Conservation (phyloP, 1,284 basidiomycete species). For the Schizophyllum commune region DNA sequence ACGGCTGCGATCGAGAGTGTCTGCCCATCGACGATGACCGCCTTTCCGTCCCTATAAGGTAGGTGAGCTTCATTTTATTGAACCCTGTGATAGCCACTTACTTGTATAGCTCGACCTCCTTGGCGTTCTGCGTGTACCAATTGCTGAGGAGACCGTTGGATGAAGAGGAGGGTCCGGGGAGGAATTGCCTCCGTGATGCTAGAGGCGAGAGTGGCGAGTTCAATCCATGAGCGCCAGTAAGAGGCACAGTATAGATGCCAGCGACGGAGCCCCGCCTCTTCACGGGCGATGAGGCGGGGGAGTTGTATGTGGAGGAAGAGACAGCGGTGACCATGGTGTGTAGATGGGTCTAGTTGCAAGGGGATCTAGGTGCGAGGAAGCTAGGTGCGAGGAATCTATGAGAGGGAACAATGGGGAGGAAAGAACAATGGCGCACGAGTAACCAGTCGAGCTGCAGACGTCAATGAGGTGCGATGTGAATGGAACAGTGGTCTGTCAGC, state of each 20-base stretch:
- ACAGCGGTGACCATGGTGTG: neutral
- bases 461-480: too few relatives aligned
- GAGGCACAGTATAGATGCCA: neutral
- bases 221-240: neutral
- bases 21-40: slow-evolving; percentile 62
- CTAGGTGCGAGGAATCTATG: too few relatives aligned
- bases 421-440: too few relatives aligned
- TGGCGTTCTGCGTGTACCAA: neutral
- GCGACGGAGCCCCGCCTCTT: neutral
- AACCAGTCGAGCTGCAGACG: too few relatives aligned
- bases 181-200: neutral
- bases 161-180: neutral
- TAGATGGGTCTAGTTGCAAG: too few relatives aligned
- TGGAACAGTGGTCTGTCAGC: too few relatives aligned
- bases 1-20: slow-evolving; percentile 68
- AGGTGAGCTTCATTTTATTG: too few relatives aligned
- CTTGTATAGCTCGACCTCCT: neutral
- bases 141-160: neutral
- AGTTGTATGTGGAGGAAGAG: neutral
- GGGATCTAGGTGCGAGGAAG: too few relatives aligned
- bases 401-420: too few relatives aligned
- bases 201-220: neutral
- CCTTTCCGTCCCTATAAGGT: slow-evolving; percentile 35
- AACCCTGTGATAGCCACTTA: neutral
- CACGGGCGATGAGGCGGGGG: neutral